Conservation (phyloP, 768 basidiomycete genomes). For the Phaffia australis region DNA sequence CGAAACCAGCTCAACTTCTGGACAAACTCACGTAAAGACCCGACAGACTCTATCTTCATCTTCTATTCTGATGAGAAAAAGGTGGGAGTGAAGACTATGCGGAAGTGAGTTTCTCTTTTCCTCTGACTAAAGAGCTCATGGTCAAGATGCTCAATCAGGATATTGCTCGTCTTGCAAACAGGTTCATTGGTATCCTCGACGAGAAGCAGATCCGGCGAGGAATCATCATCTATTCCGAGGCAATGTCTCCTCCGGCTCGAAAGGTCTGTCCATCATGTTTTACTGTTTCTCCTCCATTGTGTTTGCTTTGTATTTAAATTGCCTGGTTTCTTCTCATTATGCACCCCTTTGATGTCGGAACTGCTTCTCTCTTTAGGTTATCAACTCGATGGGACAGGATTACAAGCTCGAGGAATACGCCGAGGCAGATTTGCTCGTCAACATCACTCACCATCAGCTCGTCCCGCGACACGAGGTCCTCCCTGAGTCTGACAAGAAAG, state of each 20-base stretch:
- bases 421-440: slow-evolving; percentile 89
- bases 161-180: slow-evolving; percentile 34
- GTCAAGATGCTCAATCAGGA: neutral
- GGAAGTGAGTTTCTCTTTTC: slow-evolving; percentile 57
- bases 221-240: slow-evolving; percentile 88
- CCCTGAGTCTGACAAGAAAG: slow-evolving; percentile 69
- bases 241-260: slow-evolving; percentile 91
- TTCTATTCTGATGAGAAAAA: slow-evolving; percentile 93
- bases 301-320: neutral
- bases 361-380: slow-evolving; percentile 51
- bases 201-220: slow-evolving; percentile 81
- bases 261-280: slow-evolving; percentile 49
- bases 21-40: slow-evolving; percentile 58
- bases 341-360: neutral
- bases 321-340: slow-evolving; percentile 5
- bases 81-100: slow-evolving; percentile 94
- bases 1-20: slow-evolving; percentile 83
- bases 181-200: slow-evolving; percentile 79
- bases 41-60: slow-evolving; percentile 72
- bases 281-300: neutral
- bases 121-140: neutral
- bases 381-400: slow-evolving; percentile 73
- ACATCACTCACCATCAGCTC: slow-evolving; percentile 90
- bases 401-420: slow-evolving; percentile 92
- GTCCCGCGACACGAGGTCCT: slow-evolving; percentile 89